Conservation (phyloP, 129 eudicot species). For the carrot (Daucus carota) region DH1_v3.0 NC_030386.2:3759001-3759500, state of each 20-base stretch:
- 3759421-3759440: too few species aligned
- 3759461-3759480: too few species aligned
- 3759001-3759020: slow-evolving; percentile 10
- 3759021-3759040: slow-evolving; percentile 12
- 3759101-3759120: neutral
- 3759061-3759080: neutral
- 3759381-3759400: too few species aligned
- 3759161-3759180: too few species aligned
- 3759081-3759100: neutral
- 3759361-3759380: too few species aligned
- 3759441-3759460: too few species aligned
- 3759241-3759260: neutral
- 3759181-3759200: too few species aligned
- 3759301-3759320: too few species aligned
- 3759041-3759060: slow-evolving; percentile 4
- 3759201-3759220: neutral
- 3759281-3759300: neutral
- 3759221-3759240: neutral
- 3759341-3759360: slow-evolving; percentile 7
- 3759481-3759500: too few species aligned
- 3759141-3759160: neutral
- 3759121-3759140: neutral
- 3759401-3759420: too few species aligned
- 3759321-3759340: neutral
- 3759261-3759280: neutral